A percentile compares a stretch with the other conserved stretches of the same genome.
These are phyloP conservation scores for Solanum etuberosum DNA, from an alignment of 257 asterid species.

Conservation along the genomic window DNA sequence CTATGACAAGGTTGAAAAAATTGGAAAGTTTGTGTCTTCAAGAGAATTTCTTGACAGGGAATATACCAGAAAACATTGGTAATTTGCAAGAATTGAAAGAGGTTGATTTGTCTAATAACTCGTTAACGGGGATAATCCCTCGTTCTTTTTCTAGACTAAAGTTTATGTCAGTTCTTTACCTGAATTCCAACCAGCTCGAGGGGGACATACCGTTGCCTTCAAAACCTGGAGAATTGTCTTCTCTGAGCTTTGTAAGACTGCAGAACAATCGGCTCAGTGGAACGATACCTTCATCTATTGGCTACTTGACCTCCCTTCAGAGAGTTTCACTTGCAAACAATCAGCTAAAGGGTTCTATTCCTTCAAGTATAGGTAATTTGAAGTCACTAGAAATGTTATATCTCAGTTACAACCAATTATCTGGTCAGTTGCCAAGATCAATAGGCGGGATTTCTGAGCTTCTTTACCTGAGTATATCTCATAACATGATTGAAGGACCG, in stretches of 20 bases:
- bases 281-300: conserved; percentile 25
- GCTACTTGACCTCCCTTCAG: conserved; percentile 26
- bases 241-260: conserved; percentile 29
- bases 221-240: conserved; percentile 13
- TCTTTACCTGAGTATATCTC: conserved; percentile 15
- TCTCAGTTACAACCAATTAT: conserved; percentile 29
- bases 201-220: conserved; percentile 34
- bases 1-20: conserved; percentile 14
- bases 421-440: conserved; percentile 38
- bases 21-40: conserved; percentile 23
- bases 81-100: conserved; percentile 22
- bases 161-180: conserved; percentile 14
- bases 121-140: conserved; percentile 40
- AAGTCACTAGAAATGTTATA: conserved; percentile 21
- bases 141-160: conserved; percentile 22
- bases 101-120: conserved; percentile 44
- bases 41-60: conserved; percentile 28
- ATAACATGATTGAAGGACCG: conserved; percentile 54
- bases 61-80: conserved; percentile 38
- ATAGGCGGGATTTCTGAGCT: conserved; percentile 29
- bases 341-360: conserved; percentile 35
- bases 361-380: conserved; percentile 32
- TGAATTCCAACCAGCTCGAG: conserved; percentile 31
- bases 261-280: conserved; percentile 36
- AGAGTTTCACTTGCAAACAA: conserved; percentile 37